Evolutionary conservation across 306 rosid species (phyloP), one percentile per base, ranked within the genome.

Genomic region (Pyrus pyrifolia): DNA sequence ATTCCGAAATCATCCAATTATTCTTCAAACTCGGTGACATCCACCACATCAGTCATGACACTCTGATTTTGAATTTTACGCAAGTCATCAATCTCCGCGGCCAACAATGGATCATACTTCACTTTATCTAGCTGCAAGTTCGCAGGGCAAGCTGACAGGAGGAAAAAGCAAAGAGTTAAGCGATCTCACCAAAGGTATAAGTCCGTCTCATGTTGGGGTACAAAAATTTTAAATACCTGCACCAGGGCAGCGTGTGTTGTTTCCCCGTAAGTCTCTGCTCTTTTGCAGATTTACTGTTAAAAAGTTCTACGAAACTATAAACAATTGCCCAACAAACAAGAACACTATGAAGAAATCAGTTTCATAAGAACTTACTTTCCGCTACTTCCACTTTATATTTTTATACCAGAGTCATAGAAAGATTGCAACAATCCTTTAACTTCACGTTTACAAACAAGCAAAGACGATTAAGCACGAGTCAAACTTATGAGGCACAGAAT

Each of bases 71-170:
- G 78, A 88, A n/a, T 75, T 73, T 70, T 71, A 42, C 91, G 89
- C 88, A 90, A 18, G 81, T 91, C 97, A 23, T 91, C 96, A 31
- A 94, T 90, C 57, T 91, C 98, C 23, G 85, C 60, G 3, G 29
- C 81, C 71, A 94, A 75, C 58, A 88, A 70, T 3, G 97, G 89
- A 81, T 94, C 97, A 19, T 83, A 57, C 67, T 80, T 67, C 79
- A 90, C 75, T 64, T 76, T 84, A 35, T 68, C 84, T 25, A 57
- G 81, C 57, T 64, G 76, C 91, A 94, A 72, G 17, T 73, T 73
- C 86, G 76, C 86, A 4, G 95, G 97, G 78, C 97, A 91, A 80
- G 91, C 98, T 92, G 82, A 68, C 42, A 68, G 65, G 29, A 84
- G 45, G 33, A 81, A 76, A 72, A 69, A 27, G 52, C 18, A 23